Percentiles rank a stretch among this genome's conserved stretches.
Evolutionary conservation across 2,329 filamentous ascomycete genomes (phyloP).

Genomic region (Trichothecium sympodiale): DNA sequence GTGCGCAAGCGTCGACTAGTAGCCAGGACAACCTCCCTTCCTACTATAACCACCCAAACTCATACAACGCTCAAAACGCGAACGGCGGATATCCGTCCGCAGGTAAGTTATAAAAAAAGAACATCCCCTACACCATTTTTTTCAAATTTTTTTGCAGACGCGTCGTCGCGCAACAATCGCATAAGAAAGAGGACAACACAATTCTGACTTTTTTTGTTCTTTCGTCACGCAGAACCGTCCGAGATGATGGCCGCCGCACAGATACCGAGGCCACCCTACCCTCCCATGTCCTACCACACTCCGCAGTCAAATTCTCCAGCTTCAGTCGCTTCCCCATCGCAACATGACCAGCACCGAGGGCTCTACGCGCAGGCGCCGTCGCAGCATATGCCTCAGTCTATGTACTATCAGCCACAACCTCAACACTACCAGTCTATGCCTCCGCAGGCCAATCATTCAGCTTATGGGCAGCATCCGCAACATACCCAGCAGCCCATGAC

Average conservation of each 20-base stretch:
- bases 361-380: constrained; percentile 73
- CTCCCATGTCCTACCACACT: constrained; percentile 83
- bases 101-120: constrained; percentile 47
- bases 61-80: constrained; percentile 73
- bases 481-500: constrained; percentile 45
- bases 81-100: constrained; percentile 78
- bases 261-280: constrained; percentile 71
- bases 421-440: constrained; percentile 57
- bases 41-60: constrained; percentile 69
- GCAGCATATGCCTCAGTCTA: constrained; percentile 67
- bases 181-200: constrained; percentile 1
- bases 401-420: constrained; percentile 60
- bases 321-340: constrained; percentile 80
- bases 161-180: constrained; percentile 1
- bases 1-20: constrained; percentile 47
- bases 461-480: constrained; percentile 48
- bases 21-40: constrained; percentile 58
- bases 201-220: constrained; percentile 9
- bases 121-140: too few species aligned
- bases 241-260: constrained; percentile 57
- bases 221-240: constrained; percentile 35
- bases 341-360: constrained; percentile 79
- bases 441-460: constrained; percentile 46
- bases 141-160: too few species aligned
- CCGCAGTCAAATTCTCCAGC: constrained; percentile 92